Base-by-base conservation (phyloP, 257 asterid species). In the Solanum paucissectum region DNA sequence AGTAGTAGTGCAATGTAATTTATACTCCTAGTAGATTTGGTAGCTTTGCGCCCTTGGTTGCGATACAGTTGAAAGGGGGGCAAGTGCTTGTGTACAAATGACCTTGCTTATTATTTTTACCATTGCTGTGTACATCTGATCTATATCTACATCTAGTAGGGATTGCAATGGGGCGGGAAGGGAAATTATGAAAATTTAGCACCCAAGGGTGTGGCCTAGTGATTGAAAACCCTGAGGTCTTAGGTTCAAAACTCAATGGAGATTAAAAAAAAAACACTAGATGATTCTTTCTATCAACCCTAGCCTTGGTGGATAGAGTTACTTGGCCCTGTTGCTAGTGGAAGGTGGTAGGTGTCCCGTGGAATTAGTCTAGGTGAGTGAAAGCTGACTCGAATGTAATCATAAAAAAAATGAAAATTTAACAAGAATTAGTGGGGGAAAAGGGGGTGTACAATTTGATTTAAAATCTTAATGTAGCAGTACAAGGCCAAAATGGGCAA, bases 51-150 rank as follows among this genome's bases (percentile, higher is more conserved):
- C 83, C 38, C 84, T 27, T 77, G 73, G 46, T 73, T 52, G 72
- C 27, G 55, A 68, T 42, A 81, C 49, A 79, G 66, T 9, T 79
- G 71, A 85, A 79, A 55, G 88, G 72, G 91, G 1, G 85, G 86
- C 87, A 74, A 72, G 85, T 90, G 68, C 85, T 46, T 86, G 71
- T 92, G 94, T 92, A 91, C 90, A 93, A 91, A 89, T 90, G 84
- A 69, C 83, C 91, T 33, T 62, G 90, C 72, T 71, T 44, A 64
- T 88, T 86, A 60, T 77, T 83, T 40, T 75, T 29, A 84, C 89
- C 89, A 34, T 88, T 86, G 69, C 85, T 88, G 77, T 90, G 92
- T 88, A 89, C 88, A 89, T 90, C 84, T 14, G 82, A 85, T 32
- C 83, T 72, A 44, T 38, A 46, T 33, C 62, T 69, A 75, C 82